phyloP scores from a whole-genome alignment of 192 early-diverging fungal genomes.

The Coemansia reversa region DNA sequence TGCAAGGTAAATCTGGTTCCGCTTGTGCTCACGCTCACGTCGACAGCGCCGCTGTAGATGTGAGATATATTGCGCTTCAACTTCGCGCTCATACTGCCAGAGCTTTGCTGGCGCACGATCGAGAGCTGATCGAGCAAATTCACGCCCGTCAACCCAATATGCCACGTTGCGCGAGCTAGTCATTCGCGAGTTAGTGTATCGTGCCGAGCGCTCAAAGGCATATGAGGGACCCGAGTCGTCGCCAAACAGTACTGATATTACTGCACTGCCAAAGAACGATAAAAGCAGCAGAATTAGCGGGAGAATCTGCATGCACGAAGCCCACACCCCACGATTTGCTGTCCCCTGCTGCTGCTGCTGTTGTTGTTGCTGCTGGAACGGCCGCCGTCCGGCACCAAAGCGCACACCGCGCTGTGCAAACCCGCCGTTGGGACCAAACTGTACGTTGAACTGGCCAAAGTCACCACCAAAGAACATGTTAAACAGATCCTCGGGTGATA shows the following conservation, averaged over 20 bases:
- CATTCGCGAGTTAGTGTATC: slow-evolving; percentile 54
- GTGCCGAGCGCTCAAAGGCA: slow-evolving; percentile 58
- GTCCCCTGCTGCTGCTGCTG: slow-evolving; percentile 50
- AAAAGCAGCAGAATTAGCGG: slow-evolving; percentile 77
- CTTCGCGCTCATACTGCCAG: slow-evolving; percentile 65
- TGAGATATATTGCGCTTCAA: slow-evolving; percentile 70
- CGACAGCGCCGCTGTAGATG: slow-evolving; percentile 65
- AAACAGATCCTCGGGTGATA: slow-evolving; percentile 92
- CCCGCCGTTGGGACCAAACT: slow-evolving; percentile 31
- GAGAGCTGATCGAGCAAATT: slow-evolving; percentile 47
- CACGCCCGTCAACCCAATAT: slow-evolving; percentile 76
- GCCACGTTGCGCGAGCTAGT: slow-evolving; percentile 64
- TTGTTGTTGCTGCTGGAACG: slow-evolving; percentile 20
- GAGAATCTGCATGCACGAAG: slow-evolving; percentile 70
- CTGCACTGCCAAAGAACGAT: slow-evolving; percentile 67
- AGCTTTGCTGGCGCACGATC: slow-evolving; percentile 53
- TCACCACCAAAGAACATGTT: slow-evolving; percentile 91
- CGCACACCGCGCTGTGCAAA: slow-evolving; percentile 16
- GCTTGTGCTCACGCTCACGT: slow-evolving; percentile 62
- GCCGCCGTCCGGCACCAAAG: slow-evolving; percentile 13
- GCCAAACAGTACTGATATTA: slow-evolving; percentile 55
- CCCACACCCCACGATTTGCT: slow-evolving; percentile 19
- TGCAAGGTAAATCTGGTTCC: slow-evolving; percentile 59
- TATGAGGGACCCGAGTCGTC: slow-evolving; percentile 58
- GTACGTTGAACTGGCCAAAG: slow-evolving; percentile 55